A percentile compares a stretch with the other conserved stretches of the same genome.
Conservation (phyloP, 805 yeast species). For the Lachancea waltii region DNA sequence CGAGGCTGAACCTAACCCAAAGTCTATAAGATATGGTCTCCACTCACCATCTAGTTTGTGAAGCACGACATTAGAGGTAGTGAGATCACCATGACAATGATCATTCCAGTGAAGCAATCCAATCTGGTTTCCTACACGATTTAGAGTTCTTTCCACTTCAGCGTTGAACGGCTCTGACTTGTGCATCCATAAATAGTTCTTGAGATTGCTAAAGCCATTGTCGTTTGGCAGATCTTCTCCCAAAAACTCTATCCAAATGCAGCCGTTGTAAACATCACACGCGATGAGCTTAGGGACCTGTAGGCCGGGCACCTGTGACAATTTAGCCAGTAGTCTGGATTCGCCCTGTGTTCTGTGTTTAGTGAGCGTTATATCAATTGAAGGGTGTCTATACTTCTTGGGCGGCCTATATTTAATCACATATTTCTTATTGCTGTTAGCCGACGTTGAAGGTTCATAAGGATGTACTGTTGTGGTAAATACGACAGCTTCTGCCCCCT, state of each 20-base stretch:
- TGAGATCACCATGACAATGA: constrained; percentile 88
- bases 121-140: constrained; percentile 56
- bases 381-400: constrained; percentile 85
- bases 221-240: constrained; percentile 52
- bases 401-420: constrained; percentile 83
- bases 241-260: constrained; percentile 82
- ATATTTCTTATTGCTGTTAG: constrained; percentile 33
- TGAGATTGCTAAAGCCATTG: constrained; percentile 49
- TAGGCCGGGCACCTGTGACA: constrained; percentile 43
- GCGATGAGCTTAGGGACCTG: constrained; percentile 68
- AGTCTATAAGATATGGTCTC: constrained; percentile 72
- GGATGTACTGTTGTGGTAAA: constrained; percentile 63
- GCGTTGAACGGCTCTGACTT: constrained; percentile 28
- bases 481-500: constrained; percentile 89
- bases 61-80: constrained; percentile 79
- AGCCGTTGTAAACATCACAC: constrained; percentile 70
- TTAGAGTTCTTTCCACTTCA: constrained; percentile 40
- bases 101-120: constrained; percentile 70
- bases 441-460: constrained; percentile 37
- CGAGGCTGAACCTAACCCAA: constrained; percentile 80
- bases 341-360: constrained; percentile 80
- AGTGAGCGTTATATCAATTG: constrained; percentile 68
- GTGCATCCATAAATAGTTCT: constrained; percentile 64
- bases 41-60: constrained; percentile 25
- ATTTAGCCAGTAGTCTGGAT: constrained; percentile 63